These are phyloP conservation scores for Penstemon davidsonii DNA, from an alignment of 257 asterid genomes.

Conservation along the genomic window DNA sequence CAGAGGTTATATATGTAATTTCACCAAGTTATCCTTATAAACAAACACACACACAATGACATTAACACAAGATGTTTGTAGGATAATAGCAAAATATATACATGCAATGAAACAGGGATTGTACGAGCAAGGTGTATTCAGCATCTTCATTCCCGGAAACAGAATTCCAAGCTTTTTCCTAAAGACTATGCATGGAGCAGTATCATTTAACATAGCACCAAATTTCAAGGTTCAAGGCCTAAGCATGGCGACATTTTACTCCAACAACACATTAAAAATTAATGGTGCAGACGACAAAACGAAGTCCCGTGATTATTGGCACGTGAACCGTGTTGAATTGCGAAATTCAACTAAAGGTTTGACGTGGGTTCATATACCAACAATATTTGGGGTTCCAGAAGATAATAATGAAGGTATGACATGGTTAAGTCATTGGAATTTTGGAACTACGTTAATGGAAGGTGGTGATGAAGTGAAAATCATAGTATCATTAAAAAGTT, in stretches of 20 bases:
- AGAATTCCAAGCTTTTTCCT: slow-evolving; percentile 21
- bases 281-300: neutral
- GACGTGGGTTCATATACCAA: neutral
- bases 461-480: too few species aligned
- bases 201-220: slow-evolving; percentile 14
- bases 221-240: neutral
- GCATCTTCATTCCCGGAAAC: slow-evolving; percentile 18
- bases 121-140: slow-evolving; percentile 23
- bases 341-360: neutral
- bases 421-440: too few species aligned
- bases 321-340: neutral
- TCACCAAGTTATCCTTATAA: too few species aligned
- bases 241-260: neutral
- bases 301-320: neutral
- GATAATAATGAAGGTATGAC: too few species aligned
- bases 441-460: too few species aligned
- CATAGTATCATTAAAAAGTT: too few species aligned
- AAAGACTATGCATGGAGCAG: neutral
- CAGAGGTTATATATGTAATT: too few species aligned
- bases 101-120: slow-evolving; percentile 28
- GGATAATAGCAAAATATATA: neutral
- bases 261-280: neutral
- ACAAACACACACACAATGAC: neutral
- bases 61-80: neutral
- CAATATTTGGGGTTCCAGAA: too few species aligned